Percentiles rank a stretch among this genome's conserved stretches.
Conservation (phyloP, 768 basidiomycete genomes). For the Calocybe cyanea region DNA sequence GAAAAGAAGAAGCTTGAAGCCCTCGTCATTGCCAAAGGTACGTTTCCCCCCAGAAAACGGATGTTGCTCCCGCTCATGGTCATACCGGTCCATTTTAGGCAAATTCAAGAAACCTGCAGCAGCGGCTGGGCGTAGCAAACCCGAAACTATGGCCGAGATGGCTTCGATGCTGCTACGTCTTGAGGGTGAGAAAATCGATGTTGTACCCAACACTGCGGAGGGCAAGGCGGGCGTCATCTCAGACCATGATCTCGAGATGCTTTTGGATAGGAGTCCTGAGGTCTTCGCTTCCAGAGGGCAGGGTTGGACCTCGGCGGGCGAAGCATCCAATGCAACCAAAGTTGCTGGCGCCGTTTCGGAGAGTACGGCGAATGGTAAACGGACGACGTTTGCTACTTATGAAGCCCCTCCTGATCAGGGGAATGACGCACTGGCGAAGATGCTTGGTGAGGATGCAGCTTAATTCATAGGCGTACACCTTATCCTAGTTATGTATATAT, state of each 20-base stretch:
- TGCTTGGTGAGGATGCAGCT: constrained; percentile 49
- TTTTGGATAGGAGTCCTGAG: constrained; percentile 75
- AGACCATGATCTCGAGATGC: constrained; percentile 73
- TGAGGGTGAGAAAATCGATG: constrained; percentile 87
- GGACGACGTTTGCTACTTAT: constrained; percentile 75
- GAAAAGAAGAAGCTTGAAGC: constrained; percentile 92
- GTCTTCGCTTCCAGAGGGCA: constrained; percentile 68
- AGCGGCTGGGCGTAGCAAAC: constrained; percentile 43
- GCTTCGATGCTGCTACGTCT: constrained; percentile 72
- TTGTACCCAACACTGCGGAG: constrained; percentile 70
- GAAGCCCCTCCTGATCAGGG: constrained; percentile 60
- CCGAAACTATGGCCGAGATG: constrained; percentile 74
- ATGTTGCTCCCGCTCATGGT: neutral
- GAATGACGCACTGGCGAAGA: constrained; percentile 65
- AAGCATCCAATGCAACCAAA: neutral
- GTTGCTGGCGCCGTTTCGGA: constrained; percentile 5
- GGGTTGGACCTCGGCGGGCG: constrained; percentile 64
- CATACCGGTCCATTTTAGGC: constrained; percentile 34
- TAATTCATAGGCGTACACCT: neutral
- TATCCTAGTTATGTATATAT: neutral
- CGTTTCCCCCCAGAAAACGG: neutral
- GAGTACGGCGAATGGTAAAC: constrained; percentile 24
- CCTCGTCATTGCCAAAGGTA: constrained; percentile 91
- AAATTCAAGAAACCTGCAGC: constrained; percentile 79
- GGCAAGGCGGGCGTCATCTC: constrained; percentile 73